Conservation (phyloP, 2,329 filamentous ascomycete genomes). For the Xylaria sp. region DNA sequence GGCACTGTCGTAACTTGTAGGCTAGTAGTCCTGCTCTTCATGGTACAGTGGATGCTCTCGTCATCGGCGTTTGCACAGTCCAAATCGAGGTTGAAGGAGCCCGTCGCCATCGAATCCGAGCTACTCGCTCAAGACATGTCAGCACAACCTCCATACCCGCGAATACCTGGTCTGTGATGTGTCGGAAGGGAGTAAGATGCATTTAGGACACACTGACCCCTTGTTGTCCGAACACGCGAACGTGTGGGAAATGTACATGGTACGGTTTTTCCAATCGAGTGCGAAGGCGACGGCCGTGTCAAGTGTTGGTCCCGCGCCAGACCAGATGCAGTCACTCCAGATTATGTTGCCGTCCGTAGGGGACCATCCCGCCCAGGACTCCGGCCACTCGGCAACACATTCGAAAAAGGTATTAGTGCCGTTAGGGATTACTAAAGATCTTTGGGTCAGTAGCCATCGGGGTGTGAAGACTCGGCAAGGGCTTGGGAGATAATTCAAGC, state of each 20-base stretch:
- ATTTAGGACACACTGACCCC: slow-evolving; percentile 39
- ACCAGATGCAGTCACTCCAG: slow-evolving; percentile 54
- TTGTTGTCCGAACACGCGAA: slow-evolving; percentile 50
- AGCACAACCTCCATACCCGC: not conserved
- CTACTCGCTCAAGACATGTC: slow-evolving; percentile 27
- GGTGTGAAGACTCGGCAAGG: too few species aligned
- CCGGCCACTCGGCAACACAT: slow-evolving; percentile 52
- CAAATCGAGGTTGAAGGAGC: slow-evolving; percentile 46
- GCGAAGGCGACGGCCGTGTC: slow-evolving; percentile 52
- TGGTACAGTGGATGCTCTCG: slow-evolving; percentile 42
- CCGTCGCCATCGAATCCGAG: slow-evolving; percentile 47
- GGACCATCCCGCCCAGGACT: slow-evolving; percentile 50
- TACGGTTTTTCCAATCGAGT: slow-evolving; percentile 50
- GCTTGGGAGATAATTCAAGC: not conserved
- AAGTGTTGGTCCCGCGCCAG: slow-evolving; percentile 47
- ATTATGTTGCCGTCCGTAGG: slow-evolving; percentile 46
- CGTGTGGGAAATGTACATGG: slow-evolving; percentile 51
- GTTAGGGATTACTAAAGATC: slow-evolving; percentile 40
- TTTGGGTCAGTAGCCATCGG: not conserved
- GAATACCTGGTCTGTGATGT: not conserved
- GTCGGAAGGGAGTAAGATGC: not conserved
- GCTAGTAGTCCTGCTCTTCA: slow-evolving; percentile 33
- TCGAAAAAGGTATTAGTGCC: slow-evolving; percentile 48
- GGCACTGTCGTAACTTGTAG: slow-evolving; percentile 43
- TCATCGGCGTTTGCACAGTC: slow-evolving; percentile 46